A percentile compares a stretch with the other conserved stretches of the same genome.
These are phyloP conservation scores for Filobasidium wieringae DNA, from an alignment of 768 basidiomycete genomes.

Conservation along the genomic window DNA sequence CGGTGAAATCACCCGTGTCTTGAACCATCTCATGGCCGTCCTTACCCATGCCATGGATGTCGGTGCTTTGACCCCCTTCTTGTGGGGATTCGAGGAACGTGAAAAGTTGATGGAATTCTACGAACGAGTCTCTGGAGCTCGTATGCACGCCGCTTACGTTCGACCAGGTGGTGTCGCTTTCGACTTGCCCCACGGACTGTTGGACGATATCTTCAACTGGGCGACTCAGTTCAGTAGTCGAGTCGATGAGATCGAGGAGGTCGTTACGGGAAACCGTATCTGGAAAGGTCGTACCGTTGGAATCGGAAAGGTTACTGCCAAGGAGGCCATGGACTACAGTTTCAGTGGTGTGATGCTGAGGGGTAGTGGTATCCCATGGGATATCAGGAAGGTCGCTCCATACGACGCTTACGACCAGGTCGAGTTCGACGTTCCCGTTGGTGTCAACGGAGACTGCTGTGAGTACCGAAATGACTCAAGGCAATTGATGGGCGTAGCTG, in stretches of 20 bases:
- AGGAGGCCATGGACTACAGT: conserved; percentile 79
- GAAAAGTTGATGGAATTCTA: conserved; percentile 99
- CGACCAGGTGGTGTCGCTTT: conserved; percentile 96
- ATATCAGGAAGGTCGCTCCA: conserved; percentile 71
- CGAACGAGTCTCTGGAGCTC: conserved; percentile 95
- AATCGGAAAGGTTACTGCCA: conserved; percentile 78
- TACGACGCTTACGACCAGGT: conserved; percentile 98
- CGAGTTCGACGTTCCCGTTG: conserved; percentile 94
- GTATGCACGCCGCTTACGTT: conserved; percentile 93
- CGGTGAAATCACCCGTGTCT: conserved; percentile 88
- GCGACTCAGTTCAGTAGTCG: conserved; percentile 82
- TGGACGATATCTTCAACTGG: conserved; percentile 97
- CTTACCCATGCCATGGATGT: conserved; percentile 62
- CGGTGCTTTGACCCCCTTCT: conserved; percentile 92
- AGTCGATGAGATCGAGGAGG: conserved; percentile 95
- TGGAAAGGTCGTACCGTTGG: conserved; percentile 93
- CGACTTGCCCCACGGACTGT: conserved; percentile 93
- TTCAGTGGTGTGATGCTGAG: conserved; percentile 97
- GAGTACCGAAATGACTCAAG: conserved; percentile 15
- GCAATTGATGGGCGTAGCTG: background rate
- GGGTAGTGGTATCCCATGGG: conserved; percentile 89
- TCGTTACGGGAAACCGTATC: conserved; percentile 92
- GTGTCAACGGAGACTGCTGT: conserved; percentile 89
- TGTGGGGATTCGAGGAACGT: conserved; percentile 99
- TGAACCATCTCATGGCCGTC: conserved; percentile 96